Conservation (phyloP, 352 stramenopile genomes). For the Phytophthora hibernalis region DNA sequence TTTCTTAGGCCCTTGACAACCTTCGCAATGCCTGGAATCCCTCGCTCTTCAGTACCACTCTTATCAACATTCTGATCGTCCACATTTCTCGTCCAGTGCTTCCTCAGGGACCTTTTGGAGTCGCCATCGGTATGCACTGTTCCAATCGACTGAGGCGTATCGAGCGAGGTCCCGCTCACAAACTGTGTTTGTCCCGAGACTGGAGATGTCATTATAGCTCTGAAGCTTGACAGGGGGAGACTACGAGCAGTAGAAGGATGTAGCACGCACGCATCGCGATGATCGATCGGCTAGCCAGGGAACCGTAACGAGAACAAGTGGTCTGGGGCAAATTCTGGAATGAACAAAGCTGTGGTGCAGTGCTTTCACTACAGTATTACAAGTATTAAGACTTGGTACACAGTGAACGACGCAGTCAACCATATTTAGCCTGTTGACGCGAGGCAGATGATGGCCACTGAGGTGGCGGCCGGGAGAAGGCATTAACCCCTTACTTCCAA, state of each 20-base stretch:
- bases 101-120: slow-evolving; percentile 2
- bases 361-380: no score
- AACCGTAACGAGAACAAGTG: no score
- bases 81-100: not conserved
- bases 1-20: not conserved
- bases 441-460: no score
- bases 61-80: not conserved
- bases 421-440: no score
- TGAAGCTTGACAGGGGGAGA: not conserved
- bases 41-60: slow-evolving; percentile 1
- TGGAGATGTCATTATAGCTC: not conserved
- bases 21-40: not conserved
- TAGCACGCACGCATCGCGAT: slow-evolving; percentile 3
- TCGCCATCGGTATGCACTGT: not conserved
- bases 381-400: no score
- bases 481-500: no score
- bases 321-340: slow-evolving; percentile 13
- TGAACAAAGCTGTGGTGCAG: no score
- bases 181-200: not conserved
- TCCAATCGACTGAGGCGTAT: not conserved
- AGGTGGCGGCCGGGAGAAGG: no score
- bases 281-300: not conserved
- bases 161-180: not conserved
- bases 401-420: no score
- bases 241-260: not conserved